These are phyloP conservation scores for Malassezia psittaci DNA, from an alignment of 1,284 basidiomycete species.

Conservation along the genomic window DNA sequence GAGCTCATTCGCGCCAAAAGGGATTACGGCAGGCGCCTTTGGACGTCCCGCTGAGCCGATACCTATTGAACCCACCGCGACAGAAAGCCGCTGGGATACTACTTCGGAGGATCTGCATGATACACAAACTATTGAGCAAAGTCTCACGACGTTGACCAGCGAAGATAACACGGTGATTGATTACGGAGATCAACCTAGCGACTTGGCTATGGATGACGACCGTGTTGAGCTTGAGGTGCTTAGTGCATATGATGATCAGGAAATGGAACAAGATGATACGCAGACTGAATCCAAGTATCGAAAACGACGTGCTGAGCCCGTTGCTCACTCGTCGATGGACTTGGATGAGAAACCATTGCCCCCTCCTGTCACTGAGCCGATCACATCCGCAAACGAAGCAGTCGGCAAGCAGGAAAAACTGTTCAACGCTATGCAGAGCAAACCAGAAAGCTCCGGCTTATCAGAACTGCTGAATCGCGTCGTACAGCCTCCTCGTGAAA, in stretches of 20 bases:
- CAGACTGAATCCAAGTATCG: too few relatives aligned
- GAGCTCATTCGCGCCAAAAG: too few relatives aligned
- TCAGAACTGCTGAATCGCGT: conserved; percentile 19
- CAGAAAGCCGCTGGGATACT: not conserved
- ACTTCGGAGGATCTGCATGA: not conserved
- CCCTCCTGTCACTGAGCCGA: not conserved
- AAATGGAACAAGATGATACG: too few relatives aligned
- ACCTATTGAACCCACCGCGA: too few relatives aligned
- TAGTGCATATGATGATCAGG: too few relatives aligned
- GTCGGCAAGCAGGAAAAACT: conserved; percentile 15
- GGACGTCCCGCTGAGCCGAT: too few relatives aligned
- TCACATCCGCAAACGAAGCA: not conserved
- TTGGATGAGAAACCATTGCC: too few relatives aligned
- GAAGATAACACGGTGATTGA: conserved; percentile 16
- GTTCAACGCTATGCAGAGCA: conserved; percentile 8
- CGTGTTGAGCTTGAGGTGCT: too few relatives aligned
- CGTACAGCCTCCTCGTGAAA: conserved; percentile 9
- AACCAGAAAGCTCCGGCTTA: conserved; percentile 12
- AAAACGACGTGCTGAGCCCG: too few relatives aligned
- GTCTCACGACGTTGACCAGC: not conserved
- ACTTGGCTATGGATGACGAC: too few relatives aligned
- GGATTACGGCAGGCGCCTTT: too few relatives aligned
- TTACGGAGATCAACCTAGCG: not conserved
- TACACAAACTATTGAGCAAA: not conserved
- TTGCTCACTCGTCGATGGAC: too few relatives aligned